Evolutionary conservation across 345 rosid genomes (phyloP), one percentile per base, ranked within the genome.

Genomic region (sweet orange (Citrus sinensis)): DNA sequence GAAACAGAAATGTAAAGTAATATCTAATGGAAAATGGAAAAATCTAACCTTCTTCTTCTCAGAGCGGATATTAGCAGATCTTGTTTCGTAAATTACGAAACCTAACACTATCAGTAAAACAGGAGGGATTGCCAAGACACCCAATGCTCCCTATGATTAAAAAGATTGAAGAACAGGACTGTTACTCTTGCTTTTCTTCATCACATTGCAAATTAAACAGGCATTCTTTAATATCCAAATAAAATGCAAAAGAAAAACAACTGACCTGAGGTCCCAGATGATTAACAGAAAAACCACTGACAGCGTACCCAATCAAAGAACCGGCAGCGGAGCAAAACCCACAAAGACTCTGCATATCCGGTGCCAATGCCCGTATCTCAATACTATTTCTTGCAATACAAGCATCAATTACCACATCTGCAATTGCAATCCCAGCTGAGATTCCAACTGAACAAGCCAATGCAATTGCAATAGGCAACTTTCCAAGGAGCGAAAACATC

Each of bases 341-440:
- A 77, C 97, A 93, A 67, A 92, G 94, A 65, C 91, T 88, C 77
- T 93, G 98, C 87, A 93, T 90, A 80, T 93, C 98, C 25, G 98
- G 87, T 27, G 97, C 94, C 78, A 93, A 76, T 7, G 85, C 73
- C 34, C 87, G 77, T 35, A 87, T 74, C 85, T 85, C 86, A 62
- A 93, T 92, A 46, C 94, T 92, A 74, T 90, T 90, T 64, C 78
- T 88, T 20, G 97, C 98, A 76, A 93, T 88, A 84, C 98, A 90
- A 14, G 98, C 98, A 83, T 93, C 98, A 76, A 92, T 93, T 2
- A 89, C 90, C 42, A 92, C 97, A 72, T 92, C 95, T n/a, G 92
- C 94, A 49, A 90, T 90, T 3, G 97, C 98, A 87, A 93, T 60
- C 32, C 88, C 90, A 20, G 93, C 92, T 39, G 92, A 66, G 40